Base-by-base conservation (phyloP, 768 basidiomycete genomes). In the Cystofilobasidium macerans region DNA sequence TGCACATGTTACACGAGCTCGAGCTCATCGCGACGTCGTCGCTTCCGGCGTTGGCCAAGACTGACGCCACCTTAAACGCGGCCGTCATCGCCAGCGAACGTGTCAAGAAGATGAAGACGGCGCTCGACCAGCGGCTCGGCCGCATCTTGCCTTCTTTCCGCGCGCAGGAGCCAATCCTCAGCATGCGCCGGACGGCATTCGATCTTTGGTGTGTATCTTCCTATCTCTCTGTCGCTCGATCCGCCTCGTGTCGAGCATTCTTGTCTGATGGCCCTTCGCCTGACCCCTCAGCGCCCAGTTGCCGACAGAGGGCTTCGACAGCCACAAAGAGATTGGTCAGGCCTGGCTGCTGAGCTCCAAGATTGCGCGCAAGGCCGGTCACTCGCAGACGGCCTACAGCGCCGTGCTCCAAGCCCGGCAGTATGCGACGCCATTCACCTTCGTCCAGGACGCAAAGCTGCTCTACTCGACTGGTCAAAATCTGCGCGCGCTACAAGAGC, bases 321-420 rank as follows among this genome's bases (percentile, higher is more conserved):
- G 60, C 9, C 68, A 70, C 38, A 77, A 77, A 18, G 85, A 87
- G 70, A 85, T 93, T 42, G 87, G 90, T 3, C 81, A 82, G 56
- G 85, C 89, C 0, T 99, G 95, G 95, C 81, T 98, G 16, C 80
- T 83, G 32, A 97, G 87, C 67, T 87, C 93, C n/a, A 97, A 93
- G 74, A 91, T 92, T 64, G 95, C 95, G 38, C 80, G 95, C 38
- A 99, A 97, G 74, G 88, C 92, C 3, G 87, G 89, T 0, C 92
- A 98, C 74, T 86, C 84, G 80, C 94, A 97, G 77, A 97, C 94
- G 0, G 91, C 95, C 2, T 99, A 98, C 74, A 95, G 89, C 72
- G 92, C 95, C 8, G 84, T 88, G 69, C 81, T 99, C 0, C 95
- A 99, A 76, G 90, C 92, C 0, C 82, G 85, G 64, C 85, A 89